Percentiles rank a stretch among this genome's conserved stretches.
phyloP scores from a whole-genome alignment of 148 eudicot genomes.

The Drosera capensis region DNA sequence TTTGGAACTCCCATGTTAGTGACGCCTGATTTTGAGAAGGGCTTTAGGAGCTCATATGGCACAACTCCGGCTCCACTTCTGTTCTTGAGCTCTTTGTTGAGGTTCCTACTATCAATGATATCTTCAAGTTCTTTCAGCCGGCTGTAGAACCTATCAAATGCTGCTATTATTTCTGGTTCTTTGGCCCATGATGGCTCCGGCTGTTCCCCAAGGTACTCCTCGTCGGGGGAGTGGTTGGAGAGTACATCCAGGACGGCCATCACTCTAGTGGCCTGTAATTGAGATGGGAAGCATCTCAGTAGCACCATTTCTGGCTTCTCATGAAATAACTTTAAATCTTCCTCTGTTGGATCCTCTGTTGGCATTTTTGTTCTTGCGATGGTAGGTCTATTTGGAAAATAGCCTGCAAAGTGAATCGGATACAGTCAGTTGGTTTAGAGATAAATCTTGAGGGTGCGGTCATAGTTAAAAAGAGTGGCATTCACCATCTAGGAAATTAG shows the following conservation, averaged over 20 bases:
- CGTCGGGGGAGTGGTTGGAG: conserved; percentile 47
- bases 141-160: conserved; percentile 36
- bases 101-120: conserved; percentile 44
- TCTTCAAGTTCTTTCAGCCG: conserved; percentile 40
- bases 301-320: conserved; percentile 28
- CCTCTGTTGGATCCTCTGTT: conserved; percentile 29
- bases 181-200: conserved; percentile 29
- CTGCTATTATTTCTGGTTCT: conserved; percentile 29
- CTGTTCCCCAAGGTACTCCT: conserved; percentile 47
- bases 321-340: conserved; percentile 19
- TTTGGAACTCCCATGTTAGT: conserved; percentile 57
- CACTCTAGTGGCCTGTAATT: conserved; percentile 36
- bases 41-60: conserved; percentile 61
- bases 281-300: conserved; percentile 38
- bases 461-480: too few species aligned
- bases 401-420: conserved; percentile 14
- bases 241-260: conserved; percentile 53
- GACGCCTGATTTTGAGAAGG: conserved; percentile 44
- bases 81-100: conserved; percentile 25
- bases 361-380: conserved; percentile 46
- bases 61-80: conserved; percentile 59
- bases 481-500: too few species aligned
- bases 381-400: conserved; percentile 59
- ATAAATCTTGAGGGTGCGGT: too few species aligned
- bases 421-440: too few species aligned